These are phyloP conservation scores for Ostreobium quekettii DNA, from an alignment of 139 green algal species.

Conservation along the genomic window DNA sequence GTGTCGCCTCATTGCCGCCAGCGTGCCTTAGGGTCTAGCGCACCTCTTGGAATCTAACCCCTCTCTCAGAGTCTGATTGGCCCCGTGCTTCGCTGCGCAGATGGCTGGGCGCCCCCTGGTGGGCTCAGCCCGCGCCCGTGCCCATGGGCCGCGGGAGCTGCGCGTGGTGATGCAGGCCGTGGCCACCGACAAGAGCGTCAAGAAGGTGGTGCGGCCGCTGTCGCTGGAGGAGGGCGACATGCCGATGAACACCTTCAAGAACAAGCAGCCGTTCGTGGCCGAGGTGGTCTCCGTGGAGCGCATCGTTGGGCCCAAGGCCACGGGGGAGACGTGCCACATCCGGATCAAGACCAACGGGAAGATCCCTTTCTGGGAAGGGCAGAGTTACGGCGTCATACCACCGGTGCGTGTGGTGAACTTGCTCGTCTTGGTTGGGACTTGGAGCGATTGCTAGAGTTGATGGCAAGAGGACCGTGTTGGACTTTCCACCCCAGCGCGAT, in stretches of 20 bases:
- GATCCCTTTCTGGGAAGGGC: constrained; percentile 96
- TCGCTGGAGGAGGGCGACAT: constrained; percentile 66
- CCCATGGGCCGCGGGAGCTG: background rate
- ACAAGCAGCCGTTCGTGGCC: constrained; percentile 85
- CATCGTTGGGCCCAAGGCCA: constrained; percentile 92
- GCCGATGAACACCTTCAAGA: constrained; percentile 87
- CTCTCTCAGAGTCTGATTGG: too few species aligned
- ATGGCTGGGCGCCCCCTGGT: background rate
- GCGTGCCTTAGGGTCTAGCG: too few species aligned
- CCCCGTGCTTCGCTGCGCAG: too few species aligned
- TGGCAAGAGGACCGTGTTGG: too few species aligned
- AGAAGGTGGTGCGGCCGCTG: constrained; percentile 41
- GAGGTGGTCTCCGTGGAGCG: constrained; percentile 83
- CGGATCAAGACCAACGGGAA: constrained; percentile 90
- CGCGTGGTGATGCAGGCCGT: constrained; percentile 8
- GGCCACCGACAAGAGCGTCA: constrained; percentile 20
- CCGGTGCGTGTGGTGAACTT: constrained; percentile 56
- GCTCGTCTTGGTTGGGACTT: too few species aligned
- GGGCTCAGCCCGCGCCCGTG: too few species aligned
- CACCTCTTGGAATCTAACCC: too few species aligned
- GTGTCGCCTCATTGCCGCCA: too few species aligned
- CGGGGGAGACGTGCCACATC: constrained; percentile 95
- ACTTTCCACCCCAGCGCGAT: too few species aligned
- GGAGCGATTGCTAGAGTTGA: too few species aligned
- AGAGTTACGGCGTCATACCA: constrained; percentile 97